Evolutionary conservation across 805 yeast genomes (phyloP).

Genomic region (Nakazawaea peltata): DNA sequence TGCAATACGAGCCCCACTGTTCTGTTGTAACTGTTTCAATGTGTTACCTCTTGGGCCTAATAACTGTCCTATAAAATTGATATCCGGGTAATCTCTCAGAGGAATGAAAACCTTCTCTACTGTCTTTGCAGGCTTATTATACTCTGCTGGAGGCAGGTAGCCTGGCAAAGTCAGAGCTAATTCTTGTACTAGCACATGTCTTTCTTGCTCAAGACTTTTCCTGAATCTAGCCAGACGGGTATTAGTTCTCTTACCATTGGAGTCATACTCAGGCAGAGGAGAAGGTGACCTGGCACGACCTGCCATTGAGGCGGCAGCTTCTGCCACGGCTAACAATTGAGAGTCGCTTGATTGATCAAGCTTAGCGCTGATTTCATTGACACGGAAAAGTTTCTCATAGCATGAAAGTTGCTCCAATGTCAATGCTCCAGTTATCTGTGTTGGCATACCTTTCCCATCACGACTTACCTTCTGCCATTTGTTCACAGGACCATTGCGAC

Average conservation of each 20-base stretch:
- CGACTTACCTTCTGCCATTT: too few species aligned
- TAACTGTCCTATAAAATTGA: conserved; percentile 85
- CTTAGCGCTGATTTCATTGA: conserved; percentile 69
- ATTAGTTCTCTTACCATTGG: conserved; percentile 74
- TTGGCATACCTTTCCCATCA: conserved; percentile 30
- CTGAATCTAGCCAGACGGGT: conserved; percentile 67
- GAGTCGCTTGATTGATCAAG: too few species aligned
- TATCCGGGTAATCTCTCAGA: conserved; percentile 77
- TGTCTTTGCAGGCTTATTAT: conserved; percentile 59
- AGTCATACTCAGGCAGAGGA: conserved; percentile 90
- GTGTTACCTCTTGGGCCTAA: conserved; percentile 97
- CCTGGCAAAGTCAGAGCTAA: conserved; percentile 69
- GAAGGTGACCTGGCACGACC: conserved; percentile 66
- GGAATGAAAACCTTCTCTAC: conserved; percentile 83
- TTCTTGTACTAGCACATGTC: conserved; percentile 68
- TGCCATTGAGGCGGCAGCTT: too few species aligned
- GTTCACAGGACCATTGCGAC: too few species aligned
- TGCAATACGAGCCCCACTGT: conserved; percentile 84
- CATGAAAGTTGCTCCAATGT: conserved; percentile 78
- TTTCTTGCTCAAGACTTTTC: conserved; percentile 63
- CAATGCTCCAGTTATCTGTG: conserved; percentile 34
- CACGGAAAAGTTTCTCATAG: conserved; percentile 60
- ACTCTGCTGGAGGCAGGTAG: conserved; percentile 75
- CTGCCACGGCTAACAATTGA: too few species aligned
- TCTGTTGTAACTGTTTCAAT: conserved; percentile 66